phyloP scores from a whole-genome alignment of 371 early-diverging fungal species.

The Nosema muscidifuracis region DNA sequence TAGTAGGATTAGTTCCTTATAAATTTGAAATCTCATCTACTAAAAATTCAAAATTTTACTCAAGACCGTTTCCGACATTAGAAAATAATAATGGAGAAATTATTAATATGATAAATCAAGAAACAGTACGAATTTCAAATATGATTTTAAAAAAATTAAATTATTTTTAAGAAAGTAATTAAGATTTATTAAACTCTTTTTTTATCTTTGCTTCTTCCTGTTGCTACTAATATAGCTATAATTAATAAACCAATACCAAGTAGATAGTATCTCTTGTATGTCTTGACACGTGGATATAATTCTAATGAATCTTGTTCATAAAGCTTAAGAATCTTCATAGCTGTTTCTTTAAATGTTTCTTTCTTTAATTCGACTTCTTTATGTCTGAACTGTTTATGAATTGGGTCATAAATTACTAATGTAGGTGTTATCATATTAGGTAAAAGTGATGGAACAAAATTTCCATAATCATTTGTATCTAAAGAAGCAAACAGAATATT shows the following conservation, averaged over 20 bases:
- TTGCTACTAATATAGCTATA: neutral
- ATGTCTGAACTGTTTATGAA: conserved; percentile 55
- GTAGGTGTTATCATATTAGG: conserved; percentile 46
- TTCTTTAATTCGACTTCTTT: conserved; percentile 25
- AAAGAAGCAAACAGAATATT: conserved; percentile 59
- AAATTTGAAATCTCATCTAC: too few relatives aligned
- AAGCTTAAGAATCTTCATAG: conserved; percentile 16
- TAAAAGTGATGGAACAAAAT: conserved; percentile 59
- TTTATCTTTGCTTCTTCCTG: neutral
- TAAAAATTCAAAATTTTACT: too few relatives aligned
- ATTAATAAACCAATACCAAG: conserved; percentile 6
- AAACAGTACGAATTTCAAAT: too few relatives aligned
- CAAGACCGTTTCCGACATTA: too few relatives aligned
- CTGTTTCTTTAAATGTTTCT: conserved; percentile 40
- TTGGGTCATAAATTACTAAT: conserved; percentile 62
- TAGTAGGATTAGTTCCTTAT: too few relatives aligned
- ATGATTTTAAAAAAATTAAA: too few relatives aligned
- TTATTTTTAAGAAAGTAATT: too few relatives aligned
- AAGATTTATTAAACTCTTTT: neutral
- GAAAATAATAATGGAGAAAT: too few relatives aligned
- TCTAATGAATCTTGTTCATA: conserved; percentile 32
- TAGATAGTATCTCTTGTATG: conserved; percentile 9
- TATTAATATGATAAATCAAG: too few relatives aligned
- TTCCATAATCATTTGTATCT: conserved; percentile 59
- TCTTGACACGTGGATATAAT: conserved; percentile 27